These are phyloP conservation scores for Neonectria ditissima DNA, from an alignment of 2,329 filamentous ascomycete genomes.

Conservation along the genomic window DNA sequence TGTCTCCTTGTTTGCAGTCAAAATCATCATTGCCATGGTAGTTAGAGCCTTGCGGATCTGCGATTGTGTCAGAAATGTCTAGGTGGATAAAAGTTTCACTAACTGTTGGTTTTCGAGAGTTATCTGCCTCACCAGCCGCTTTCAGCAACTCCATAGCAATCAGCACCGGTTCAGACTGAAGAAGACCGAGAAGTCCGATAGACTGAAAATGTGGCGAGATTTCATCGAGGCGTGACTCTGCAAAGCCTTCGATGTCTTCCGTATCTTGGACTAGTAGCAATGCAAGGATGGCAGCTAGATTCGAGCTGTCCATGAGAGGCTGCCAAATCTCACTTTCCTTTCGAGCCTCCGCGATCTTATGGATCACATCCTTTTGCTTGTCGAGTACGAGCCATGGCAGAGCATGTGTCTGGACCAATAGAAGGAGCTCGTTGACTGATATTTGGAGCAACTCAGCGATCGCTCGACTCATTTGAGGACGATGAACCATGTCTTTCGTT, in stretches of 20 bases:
- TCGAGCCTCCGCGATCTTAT: constrained; percentile 82
- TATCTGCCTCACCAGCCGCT: constrained; percentile 76
- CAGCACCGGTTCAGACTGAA: constrained; percentile 79
- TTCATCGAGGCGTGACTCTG: constrained; percentile 75
- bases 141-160: constrained; percentile 87
- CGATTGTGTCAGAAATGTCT: constrained; percentile 40
- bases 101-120: constrained; percentile 68
- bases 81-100: constrained; percentile 42
- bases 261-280: constrained; percentile 69
- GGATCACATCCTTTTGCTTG: constrained; percentile 81
- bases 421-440: constrained; percentile 78
- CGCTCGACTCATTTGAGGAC: constrained; percentile 84
- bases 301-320: constrained; percentile 66
- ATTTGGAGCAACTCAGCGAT: constrained; percentile 86
- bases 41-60: constrained; percentile 62
- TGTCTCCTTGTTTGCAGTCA: constrained; percentile 54
- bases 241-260: constrained; percentile 70
- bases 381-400: constrained; percentile 88
- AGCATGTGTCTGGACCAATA: constrained; percentile 82
- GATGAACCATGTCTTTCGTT: constrained; percentile 82
- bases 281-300: constrained; percentile 69
- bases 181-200: constrained; percentile 73
- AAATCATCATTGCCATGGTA: constrained; percentile 58
- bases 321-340: constrained; percentile 73
- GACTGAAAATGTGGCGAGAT: constrained; percentile 78